Evolutionary conservation across 768 basidiomycete species (phyloP), one percentile per base, ranked within the genome.

Genomic region (Trametopsis cervina): DNA sequence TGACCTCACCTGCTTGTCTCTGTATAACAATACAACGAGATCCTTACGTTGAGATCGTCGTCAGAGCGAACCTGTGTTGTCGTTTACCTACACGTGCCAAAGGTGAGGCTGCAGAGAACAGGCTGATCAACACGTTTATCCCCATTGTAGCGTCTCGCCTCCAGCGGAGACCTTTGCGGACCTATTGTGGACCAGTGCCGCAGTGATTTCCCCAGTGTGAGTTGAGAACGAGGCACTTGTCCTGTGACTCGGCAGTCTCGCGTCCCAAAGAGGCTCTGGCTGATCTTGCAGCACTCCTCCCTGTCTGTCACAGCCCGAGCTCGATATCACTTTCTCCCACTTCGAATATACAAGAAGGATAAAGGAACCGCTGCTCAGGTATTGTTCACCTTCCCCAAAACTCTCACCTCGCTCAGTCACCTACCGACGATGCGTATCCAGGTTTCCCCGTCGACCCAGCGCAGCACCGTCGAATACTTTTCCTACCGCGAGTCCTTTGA

Each of bases 381-480:
- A 42, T 2, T 20, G 43, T 43, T 29, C 25, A n/a, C 38, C 42
- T 21, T 40, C 35, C 23, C 20, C 45, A 40, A 48, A 42, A 48
- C 53, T 20, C 46, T 27, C n/a, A n/a, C 40, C 47, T 53, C 51
- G 11, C 40, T 43, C 20, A 24, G 29, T 24, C 33, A 40, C 26
- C 27, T 25, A 37, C 23, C 26, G 42, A 50, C 42, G 22, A 47
- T 47, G 46, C 46, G 46, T 41, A 24, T 41, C 9, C 46, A 47
- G 46, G 3, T 39, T 40, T 46, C 45, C 65, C 65, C 62, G 61
- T 60, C 61, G 55, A 63, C 78, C 57, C 75, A 77, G 68, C 68
- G 74, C 61, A 70, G 72, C 37, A 77, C 80, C 41, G 71, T 78
- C 69, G 78, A 78, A 60, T 80, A 77, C 69, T 74, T 82, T 56